Evolutionary conservation across 2,329 filamentous ascomycete species (phyloP).

Genomic region (Daldinia sp.): DNA sequence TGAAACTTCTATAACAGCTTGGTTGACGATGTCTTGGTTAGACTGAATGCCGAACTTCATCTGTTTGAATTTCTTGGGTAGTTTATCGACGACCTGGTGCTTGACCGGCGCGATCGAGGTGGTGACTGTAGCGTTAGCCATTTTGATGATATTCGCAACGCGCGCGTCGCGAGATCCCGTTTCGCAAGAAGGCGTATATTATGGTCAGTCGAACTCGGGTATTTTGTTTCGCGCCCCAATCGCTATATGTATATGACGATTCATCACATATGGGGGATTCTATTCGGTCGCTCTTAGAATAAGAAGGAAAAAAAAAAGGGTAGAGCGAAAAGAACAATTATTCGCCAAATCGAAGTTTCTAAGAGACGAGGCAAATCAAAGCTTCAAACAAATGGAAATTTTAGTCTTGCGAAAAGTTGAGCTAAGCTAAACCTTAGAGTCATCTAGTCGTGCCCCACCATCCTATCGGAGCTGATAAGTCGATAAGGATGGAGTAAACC

Average conservation of each 20-base stretch:
- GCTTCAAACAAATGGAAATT: slow-evolving; percentile 15
- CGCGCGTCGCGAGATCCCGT: slow-evolving; percentile 13
- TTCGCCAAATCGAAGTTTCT: not conserved
- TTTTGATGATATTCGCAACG: slow-evolving; percentile 29
- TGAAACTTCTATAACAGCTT: slow-evolving; percentile 94
- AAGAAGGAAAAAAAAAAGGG: not conserved
- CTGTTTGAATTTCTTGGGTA: slow-evolving; percentile 91
- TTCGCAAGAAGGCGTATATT: slow-evolving; percentile 10
- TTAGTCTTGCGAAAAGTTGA: slow-evolving; percentile 22
- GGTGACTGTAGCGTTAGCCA: slow-evolving; percentile 48
- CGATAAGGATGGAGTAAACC: slow-evolving; percentile 14
- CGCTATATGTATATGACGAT: slow-evolving; percentile 11
- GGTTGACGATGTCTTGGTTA: slow-evolving; percentile 93
- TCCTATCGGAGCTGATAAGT: slow-evolving; percentile 19
- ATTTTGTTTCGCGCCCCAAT: slow-evolving; percentile 24
- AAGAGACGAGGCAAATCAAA: slow-evolving; percentile 1
- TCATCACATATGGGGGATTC: slow-evolving; percentile 33
- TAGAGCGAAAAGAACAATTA: not conserved
- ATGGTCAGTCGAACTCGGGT: slow-evolving; percentile 17
- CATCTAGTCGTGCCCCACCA: slow-evolving; percentile 50
- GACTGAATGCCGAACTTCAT: slow-evolving; percentile 97
- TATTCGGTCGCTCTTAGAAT: not conserved
- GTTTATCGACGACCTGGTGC: slow-evolving; percentile 88
- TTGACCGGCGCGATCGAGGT: slow-evolving; percentile 66
- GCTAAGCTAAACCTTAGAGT: slow-evolving; percentile 42